Evolutionary conservation across 78 protist genomes (phyloP).

Genomic region (Cavenderia fasciculata): DNA sequence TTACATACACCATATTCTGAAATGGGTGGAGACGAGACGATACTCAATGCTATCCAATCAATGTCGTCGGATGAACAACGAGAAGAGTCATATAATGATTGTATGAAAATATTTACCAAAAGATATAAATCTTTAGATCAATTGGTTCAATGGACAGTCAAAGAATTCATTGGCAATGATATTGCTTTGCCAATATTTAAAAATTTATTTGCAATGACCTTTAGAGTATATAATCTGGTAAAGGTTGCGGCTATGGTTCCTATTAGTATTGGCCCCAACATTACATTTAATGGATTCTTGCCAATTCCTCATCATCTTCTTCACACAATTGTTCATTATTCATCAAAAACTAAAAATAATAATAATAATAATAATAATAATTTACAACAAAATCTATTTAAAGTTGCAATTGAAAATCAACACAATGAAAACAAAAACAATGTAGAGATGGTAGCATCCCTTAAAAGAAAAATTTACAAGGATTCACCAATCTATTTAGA

Average conservation of each 20-base stretch:
- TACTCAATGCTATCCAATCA: background rate
- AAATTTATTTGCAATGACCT: background rate
- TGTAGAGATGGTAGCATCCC: constrained; percentile 42
- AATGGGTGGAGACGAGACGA: background rate
- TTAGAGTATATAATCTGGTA: constrained; percentile 8
- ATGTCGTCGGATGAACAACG: no score
- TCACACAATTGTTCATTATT: constrained; percentile 18
- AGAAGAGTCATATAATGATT: no score
- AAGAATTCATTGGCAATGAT: no score
- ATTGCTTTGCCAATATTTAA: background rate
- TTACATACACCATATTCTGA: constrained; percentile 30
- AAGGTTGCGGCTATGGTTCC: constrained; percentile 40
- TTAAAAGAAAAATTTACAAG: constrained; percentile 14
- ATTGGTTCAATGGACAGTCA: no score
- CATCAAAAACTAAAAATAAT: no score
- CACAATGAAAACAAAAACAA: background rate
- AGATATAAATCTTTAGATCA: constrained; percentile 1
- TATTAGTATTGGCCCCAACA: background rate
- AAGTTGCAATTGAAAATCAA: background rate
- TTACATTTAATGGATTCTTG: constrained; percentile 30
- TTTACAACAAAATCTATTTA: constrained; percentile 3
- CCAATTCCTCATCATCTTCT: constrained; percentile 66
- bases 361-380: no score
- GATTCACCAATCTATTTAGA: constrained; percentile 57
- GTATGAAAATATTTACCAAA: no score